Percentiles rank a stretch among this genome's conserved stretches.
Evolutionary conservation across 805 yeast species (phyloP).

Genomic region (Ogataea chonburiensis): DNA sequence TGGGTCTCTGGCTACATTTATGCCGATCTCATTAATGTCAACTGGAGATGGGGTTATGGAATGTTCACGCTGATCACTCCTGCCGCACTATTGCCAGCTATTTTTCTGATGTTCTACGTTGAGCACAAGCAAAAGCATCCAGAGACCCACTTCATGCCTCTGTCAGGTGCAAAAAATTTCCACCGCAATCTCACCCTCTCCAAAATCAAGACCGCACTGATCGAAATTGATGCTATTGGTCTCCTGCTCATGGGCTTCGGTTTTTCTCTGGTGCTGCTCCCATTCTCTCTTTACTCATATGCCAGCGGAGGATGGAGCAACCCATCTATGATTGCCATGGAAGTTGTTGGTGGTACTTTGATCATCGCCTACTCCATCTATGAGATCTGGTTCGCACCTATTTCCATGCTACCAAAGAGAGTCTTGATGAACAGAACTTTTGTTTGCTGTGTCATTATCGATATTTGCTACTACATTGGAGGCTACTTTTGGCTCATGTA

Average conservation of each 20-base stretch:
- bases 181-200: slow-evolving; percentile 1
- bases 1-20: slow-evolving; percentile 45
- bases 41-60: slow-evolving; percentile 55
- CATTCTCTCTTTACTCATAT: slow-evolving; percentile 36
- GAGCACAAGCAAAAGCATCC: slow-evolving; percentile 32
- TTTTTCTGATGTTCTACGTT: slow-evolving; percentile 33
- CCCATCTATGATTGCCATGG: slow-evolving; percentile 44
- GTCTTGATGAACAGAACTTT: slow-evolving; percentile 38
- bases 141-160: too few relatives aligned
- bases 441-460: slow-evolving; percentile 35
- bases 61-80: slow-evolving; percentile 48
- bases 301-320: slow-evolving; percentile 37
- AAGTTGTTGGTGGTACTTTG: slow-evolving; percentile 38
- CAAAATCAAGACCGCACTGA: slow-evolving; percentile 17
- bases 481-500: slow-evolving; percentile 24
- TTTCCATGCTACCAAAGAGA: slow-evolving; percentile 39
- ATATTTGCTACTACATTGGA: slow-evolving; percentile 16
- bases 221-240: slow-evolving; percentile 42
- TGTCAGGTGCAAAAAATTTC: too few relatives aligned
- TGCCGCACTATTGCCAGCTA: slow-evolving; percentile 36
- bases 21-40: slow-evolving; percentile 30
- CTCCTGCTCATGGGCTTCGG: slow-evolving; percentile 39
- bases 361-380: slow-evolving; percentile 31
- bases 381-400: slow-evolving; percentile 36
- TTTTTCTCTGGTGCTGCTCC: slow-evolving; percentile 39